Evolutionary conservation across 2,329 filamentous ascomycete species (phyloP), one percentile per base, ranked within the genome.

Genomic region (Chrysoporthe cubensis): DNA sequence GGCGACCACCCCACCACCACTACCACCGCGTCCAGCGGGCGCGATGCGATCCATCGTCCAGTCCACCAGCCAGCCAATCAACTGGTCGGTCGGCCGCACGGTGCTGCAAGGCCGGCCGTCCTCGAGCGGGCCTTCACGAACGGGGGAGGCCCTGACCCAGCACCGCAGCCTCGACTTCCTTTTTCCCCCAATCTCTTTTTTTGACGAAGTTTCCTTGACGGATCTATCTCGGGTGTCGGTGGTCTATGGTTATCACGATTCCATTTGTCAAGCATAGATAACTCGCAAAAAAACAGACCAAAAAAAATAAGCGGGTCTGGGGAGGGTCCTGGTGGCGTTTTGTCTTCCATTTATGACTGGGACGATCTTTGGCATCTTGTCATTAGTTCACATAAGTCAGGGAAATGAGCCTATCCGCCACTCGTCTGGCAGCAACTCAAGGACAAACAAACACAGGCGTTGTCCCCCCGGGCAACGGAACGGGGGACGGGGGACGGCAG

Each of bases 181-280:
- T 37, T 61, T 26, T 46, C n/a, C 13, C 34, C 18, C 50, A 26
- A 26, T 58, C n/a, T 59, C 21, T 42, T 37, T 48, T 34, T 18
- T 11, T 37, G 34, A 34, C 3, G 34, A 57, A 16, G 34, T 57
- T 37, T 40, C 18, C 8, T 34, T 46, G 26, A 61, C 54, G 52
- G 63, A n/a, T 37, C 14, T 46, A 58, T 42, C 57, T 42, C 57
- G 57, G 57, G 42, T 58, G 43, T 57, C 63, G 34, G 21, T 44
- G 48, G 62, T 26, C n/a, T 16, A 48, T 46, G 26, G 5, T 21
- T 40, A 52, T 56, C 52, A 57, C 43, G 42, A 21, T 21, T 58
- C 62, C 16, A 61, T 61, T 61, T 61, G 59, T 61, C 59, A 61
- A 48, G 59, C n/a, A 46, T n/a, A 32, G 9, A 46, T 21, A 42